Conservation (phyloP, 495 filamentous ascomycete species). For the Aspergillus nidulans region DNA sequence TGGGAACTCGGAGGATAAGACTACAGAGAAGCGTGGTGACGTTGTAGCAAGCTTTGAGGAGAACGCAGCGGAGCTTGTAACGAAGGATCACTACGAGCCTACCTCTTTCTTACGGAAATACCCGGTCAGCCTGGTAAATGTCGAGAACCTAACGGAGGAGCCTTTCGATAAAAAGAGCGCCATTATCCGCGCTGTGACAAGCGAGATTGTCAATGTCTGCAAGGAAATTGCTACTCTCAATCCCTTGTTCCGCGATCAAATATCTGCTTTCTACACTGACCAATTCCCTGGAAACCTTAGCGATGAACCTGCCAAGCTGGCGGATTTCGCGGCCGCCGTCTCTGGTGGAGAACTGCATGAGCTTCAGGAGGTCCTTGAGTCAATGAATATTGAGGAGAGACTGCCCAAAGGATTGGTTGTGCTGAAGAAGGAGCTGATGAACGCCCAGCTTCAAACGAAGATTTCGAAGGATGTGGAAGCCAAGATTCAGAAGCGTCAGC, state of each 20-base stretch:
- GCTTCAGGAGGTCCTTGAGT: slow-evolving; percentile 88
- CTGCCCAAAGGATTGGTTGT: slow-evolving; percentile 86
- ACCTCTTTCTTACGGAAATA: slow-evolving; percentile 89
- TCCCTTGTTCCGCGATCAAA: slow-evolving; percentile 94
- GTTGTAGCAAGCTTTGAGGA: slow-evolving; percentile 98
- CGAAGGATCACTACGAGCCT: slow-evolving; percentile 68
- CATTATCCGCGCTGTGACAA: slow-evolving; percentile 83
- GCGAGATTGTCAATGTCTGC: slow-evolving; percentile 97
- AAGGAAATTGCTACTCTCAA: slow-evolving; percentile 94
- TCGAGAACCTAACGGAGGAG: slow-evolving; percentile 87
- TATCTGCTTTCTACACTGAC: slow-evolving; percentile 92
- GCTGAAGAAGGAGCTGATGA: slow-evolving; percentile 96
- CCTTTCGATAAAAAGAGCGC: slow-evolving; percentile 83
- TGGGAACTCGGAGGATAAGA: slow-evolving; percentile 51
- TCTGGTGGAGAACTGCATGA: slow-evolving; percentile 85
- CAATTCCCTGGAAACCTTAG: slow-evolving; percentile 92
- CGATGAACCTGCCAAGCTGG: slow-evolving; percentile 88
- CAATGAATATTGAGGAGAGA: slow-evolving; percentile 82
- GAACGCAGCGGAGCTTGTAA: slow-evolving; percentile 37
- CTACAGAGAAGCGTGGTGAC: slow-evolving; percentile 75
- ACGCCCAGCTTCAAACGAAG: slow-evolving; percentile 92
- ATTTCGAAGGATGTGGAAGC: slow-evolving; percentile 97
- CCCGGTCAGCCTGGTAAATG: slow-evolving; percentile 86
- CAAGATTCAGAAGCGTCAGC: slow-evolving; percentile 96
- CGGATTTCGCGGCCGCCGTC: slow-evolving; percentile 95